Evolutionary conservation across 495 filamentous ascomycete genomes (phyloP).

Genomic region (Aspergillus heteromorphus): DNA sequence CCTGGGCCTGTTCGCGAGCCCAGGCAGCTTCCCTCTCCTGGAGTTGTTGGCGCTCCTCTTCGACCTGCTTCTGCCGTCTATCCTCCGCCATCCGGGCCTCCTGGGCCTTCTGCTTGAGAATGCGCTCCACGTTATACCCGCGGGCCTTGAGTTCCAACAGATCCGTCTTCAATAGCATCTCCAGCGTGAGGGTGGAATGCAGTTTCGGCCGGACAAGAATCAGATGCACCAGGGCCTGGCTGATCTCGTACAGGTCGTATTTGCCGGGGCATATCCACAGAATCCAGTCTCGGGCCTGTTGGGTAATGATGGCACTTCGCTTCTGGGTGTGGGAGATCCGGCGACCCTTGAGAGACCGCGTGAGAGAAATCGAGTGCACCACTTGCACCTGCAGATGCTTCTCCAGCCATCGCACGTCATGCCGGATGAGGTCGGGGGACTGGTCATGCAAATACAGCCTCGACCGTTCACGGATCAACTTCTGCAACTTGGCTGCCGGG

Average conservation of each 20-base stretch:
- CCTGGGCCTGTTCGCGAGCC: conserved; percentile 31
- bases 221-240: conserved; percentile 70
- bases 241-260: conserved; percentile 84
- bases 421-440: conserved; percentile 60
- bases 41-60: conserved; percentile 61
- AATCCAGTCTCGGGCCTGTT: conserved; percentile 38
- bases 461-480: conserved; percentile 75
- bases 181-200: conserved; percentile 77
- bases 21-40: conserved; percentile 59
- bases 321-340: conserved; percentile 61
- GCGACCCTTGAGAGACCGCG: conserved; percentile 64
- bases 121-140: conserved; percentile 92
- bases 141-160: conserved; percentile 70
- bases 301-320: conserved; percentile 61
- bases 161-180: conserved; percentile 79
- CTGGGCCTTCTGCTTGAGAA: conserved; percentile 74
- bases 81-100: conserved; percentile 83
- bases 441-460: conserved; percentile 84
- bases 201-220: conserved; percentile 79
- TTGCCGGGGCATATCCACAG: conserved; percentile 57
- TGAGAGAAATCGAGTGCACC: conserved; percentile 68
- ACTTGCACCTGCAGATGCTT: conserved; percentile 73
- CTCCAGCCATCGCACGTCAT: conserved; percentile 84
- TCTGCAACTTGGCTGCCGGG: conserved; percentile 55
- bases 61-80: conserved; percentile 66